phyloP scores from a whole-genome alignment of 352 stramenopile species.

The Aphanomyces cochlioides region DNA sequence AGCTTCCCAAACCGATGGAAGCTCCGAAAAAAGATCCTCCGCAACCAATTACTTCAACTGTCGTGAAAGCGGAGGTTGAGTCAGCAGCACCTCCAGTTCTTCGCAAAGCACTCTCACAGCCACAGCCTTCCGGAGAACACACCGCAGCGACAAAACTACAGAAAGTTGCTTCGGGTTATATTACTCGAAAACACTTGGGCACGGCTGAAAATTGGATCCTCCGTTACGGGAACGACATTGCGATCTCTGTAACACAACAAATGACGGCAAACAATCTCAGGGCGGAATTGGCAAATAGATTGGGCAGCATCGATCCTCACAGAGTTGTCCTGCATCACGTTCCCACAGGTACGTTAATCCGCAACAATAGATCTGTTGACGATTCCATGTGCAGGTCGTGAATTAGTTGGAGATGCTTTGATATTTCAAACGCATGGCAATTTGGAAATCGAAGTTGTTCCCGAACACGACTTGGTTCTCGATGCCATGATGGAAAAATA shows the following conservation, averaged over 20 bases:
- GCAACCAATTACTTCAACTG: too few species aligned
- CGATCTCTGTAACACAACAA: constrained; percentile 39
- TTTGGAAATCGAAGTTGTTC: constrained; percentile 46
- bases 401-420: constrained; percentile 4
- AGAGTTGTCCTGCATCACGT: constrained; percentile 41
- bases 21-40: background rate
- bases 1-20: background rate
- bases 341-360: constrained; percentile 34
- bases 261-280: constrained; percentile 68
- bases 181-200: constrained; percentile 38
- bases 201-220: constrained; percentile 57
- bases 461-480: constrained; percentile 17
- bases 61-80: too few species aligned
- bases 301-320: constrained; percentile 46
- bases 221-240: constrained; percentile 35
- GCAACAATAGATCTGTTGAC: constrained; percentile 23
- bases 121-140: too few species aligned
- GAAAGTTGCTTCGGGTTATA: constrained; percentile 50
- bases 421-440: constrained; percentile 31
- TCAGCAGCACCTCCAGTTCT: too few species aligned
- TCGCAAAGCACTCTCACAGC: too few species aligned
- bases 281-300: constrained; percentile 40
- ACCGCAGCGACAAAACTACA: constrained; percentile 44
- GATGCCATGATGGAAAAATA: constrained; percentile 1
- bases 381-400: constrained; percentile 7